Conservation (phyloP, 1,284 basidiomycete species). For the Leccinum cinnamomeum region DNA sequence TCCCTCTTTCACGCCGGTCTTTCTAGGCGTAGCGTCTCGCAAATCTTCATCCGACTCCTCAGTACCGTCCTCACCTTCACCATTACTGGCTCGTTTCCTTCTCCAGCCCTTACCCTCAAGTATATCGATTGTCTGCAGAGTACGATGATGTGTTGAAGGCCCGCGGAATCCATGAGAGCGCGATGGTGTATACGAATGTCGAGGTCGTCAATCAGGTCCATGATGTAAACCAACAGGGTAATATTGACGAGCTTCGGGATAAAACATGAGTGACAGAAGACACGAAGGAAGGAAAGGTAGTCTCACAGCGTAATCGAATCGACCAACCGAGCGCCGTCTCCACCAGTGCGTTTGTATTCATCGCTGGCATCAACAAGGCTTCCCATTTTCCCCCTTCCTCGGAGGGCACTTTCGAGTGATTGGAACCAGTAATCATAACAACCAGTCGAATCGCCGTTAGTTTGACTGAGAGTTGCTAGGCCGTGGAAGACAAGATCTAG, state of each 20-base stretch:
- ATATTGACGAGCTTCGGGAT: conserved; percentile 61
- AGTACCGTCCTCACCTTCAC: conserved; percentile 37
- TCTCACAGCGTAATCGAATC: conserved; percentile 75
- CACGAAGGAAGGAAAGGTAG: conserved; percentile 13
- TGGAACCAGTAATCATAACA: conserved; percentile 91
- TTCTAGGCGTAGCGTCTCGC: conserved; percentile 53
- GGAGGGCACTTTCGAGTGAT: conserved; percentile 75
- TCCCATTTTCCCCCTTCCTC: conserved; percentile 92
- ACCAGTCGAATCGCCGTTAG: conserved; percentile 59
- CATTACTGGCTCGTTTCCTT: conserved; percentile 36
- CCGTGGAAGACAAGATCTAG: conserved; percentile 60
- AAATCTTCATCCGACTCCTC: conserved; percentile 88
- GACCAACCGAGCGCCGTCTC: conserved; percentile 66
- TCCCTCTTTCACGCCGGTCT: conserved; percentile 43
- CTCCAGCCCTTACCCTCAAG: conserved; percentile 69
- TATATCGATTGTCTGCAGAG: conserved; percentile 58
- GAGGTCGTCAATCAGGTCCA: conserved; percentile 67
- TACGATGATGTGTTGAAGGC: conserved; percentile 73
- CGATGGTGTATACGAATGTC: conserved; percentile 85
- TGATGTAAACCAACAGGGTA: conserved; percentile 66
- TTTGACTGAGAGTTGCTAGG: conserved; percentile 63
- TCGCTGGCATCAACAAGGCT: conserved; percentile 93
- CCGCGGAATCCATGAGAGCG: conserved; percentile 86
- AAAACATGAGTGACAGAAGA: conserved; percentile 19
- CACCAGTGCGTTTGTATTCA: conserved; percentile 72